Evolutionary conservation across 2,329 filamentous ascomycete species (phyloP).

Genomic region (Curvularia sp.): DNA sequence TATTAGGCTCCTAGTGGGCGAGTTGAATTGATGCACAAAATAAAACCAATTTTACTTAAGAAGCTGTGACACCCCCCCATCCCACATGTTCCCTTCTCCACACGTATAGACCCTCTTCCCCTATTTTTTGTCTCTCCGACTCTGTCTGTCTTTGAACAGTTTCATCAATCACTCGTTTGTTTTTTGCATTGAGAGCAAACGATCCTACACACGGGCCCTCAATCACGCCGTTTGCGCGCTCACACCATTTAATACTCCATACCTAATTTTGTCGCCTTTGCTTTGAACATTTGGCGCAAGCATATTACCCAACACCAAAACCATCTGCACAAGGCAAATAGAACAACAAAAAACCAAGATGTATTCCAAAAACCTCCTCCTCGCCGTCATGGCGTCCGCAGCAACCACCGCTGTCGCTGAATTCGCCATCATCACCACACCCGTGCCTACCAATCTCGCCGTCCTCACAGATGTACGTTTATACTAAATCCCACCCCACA

Average conservation of each 20-base stretch:
- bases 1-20: background rate
- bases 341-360: conserved; percentile 14
- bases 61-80: background rate
- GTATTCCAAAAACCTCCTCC: conserved; percentile 27
- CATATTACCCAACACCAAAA: background rate
- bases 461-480: conserved; percentile 27
- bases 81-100: background rate
- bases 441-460: conserved; percentile 24
- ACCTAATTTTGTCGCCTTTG: background rate
- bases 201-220: background rate
- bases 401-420: conserved; percentile 29
- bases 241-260: background rate
- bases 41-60: conserved; percentile 3
- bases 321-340: background rate
- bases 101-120: background rate
- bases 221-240: background rate
- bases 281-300: background rate
- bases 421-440: conserved; percentile 30
- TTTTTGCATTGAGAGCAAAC: background rate
- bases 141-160: background rate
- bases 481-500: background rate
- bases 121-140: background rate
- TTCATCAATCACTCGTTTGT: background rate
- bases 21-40: background rate
- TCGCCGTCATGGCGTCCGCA: conserved; percentile 26